Conservation (phyloP, 2,329 filamentous ascomycete genomes). For the Ascochyta clinopodiicola region DNA sequence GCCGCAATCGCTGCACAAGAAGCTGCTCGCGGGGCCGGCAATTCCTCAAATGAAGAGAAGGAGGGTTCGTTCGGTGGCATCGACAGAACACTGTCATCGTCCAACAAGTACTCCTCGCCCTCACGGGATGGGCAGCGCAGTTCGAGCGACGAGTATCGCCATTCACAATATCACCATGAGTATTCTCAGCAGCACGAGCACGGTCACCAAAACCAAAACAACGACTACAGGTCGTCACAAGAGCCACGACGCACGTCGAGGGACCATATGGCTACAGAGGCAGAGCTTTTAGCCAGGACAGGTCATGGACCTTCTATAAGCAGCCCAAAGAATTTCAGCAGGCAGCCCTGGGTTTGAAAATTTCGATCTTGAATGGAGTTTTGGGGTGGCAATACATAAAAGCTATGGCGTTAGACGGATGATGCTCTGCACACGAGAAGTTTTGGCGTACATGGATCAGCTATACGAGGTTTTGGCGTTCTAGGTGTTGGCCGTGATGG, state of each 20-base stretch:
- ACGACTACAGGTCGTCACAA: slow-evolving; percentile 1
- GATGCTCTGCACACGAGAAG: not conserved
- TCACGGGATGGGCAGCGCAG: slow-evolving; percentile 8
- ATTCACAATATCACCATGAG: not conserved
- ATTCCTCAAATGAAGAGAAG: not conserved
- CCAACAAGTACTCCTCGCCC: not conserved
- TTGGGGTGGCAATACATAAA: not conserved
- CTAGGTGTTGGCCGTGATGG: not conserved
- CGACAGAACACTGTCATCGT: slow-evolving; percentile 4
- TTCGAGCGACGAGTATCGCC: slow-evolving; percentile 3
- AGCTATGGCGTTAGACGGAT: not conserved
- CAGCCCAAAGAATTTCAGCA: slow-evolving; percentile 2
- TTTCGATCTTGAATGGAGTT: not conserved
- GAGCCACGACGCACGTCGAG: not conserved
- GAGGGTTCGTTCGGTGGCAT: slow-evolving; percentile 1
- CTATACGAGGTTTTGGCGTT: not conserved
- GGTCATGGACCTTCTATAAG: slow-evolving; percentile 1
- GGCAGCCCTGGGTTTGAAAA: slow-evolving; percentile 7
- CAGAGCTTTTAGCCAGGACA: slow-evolving; percentile 8
- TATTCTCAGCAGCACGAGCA: not conserved
- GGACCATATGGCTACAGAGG: slow-evolving; percentile 13
- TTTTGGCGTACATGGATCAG: not conserved
- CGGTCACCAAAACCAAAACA: not conserved
- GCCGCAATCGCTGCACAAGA: slow-evolving; percentile 35
- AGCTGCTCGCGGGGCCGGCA: slow-evolving; percentile 17